Evolutionary conservation across 2,329 filamentous ascomycete species (phyloP), one percentile per base, ranked within the genome.

Genomic region (Emmonsia crescens): DNA sequence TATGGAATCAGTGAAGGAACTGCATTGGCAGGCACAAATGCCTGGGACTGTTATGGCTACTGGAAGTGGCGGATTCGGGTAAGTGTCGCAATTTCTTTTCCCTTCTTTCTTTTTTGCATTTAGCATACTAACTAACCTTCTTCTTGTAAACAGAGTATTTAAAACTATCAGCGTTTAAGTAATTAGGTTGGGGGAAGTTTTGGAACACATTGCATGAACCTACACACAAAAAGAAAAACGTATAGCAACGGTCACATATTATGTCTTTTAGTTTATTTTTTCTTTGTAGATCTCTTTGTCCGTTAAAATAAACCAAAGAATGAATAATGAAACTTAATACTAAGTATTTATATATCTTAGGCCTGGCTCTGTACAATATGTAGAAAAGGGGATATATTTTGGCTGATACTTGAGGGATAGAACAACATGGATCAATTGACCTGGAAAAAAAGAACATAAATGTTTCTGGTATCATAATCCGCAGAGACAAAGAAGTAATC

Each of bases 11-110:
- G 91, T 91, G 61, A 97, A 96, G 83, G 94, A 99, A 77, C 79
- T 92, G 44, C 94, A 99, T 78, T 99, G 94, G 93, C 93, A 97
- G 78, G 89, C 89, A 40, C 94, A 99, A 79, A 96, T 97, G 73
- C 89, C 91, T 0, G 94, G 94, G 36, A 86, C 86, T 40, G 78
- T 97, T 64, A 87, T 97, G 77, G 91, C 91, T 1, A 99, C 94
- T 0, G 94, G 94, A 10, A 88, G 91, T 70, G 87, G 87, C 75
- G 85, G 86, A 59, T 96, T 99, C 76, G 83, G 83, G 80, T 82
- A 75, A 68, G 80, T 76, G 29, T n/a, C 24, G 52, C 40, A 33
- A 21, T 40, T 55, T 62, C 21, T 40, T 55, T 62, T 29, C 27
- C 8, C 40, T 38, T 36, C 51, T 27, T 27, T 24, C 2, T 51